Base-by-base conservation (phyloP, 2,329 filamentous ascomycete species). In the Davidsoniella virescens region DNA sequence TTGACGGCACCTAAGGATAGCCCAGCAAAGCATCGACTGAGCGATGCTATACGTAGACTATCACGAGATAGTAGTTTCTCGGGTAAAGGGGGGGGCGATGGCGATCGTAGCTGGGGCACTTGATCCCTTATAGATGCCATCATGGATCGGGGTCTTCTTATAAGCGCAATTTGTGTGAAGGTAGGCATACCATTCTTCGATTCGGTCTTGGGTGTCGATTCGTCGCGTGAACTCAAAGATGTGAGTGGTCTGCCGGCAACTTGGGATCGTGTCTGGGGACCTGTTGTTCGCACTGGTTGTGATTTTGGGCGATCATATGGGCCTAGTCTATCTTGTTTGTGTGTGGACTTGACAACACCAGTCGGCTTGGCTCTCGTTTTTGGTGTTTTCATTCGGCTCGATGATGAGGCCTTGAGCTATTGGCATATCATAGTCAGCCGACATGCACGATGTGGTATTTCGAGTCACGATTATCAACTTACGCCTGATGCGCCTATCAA, bases 241-340 rank as follows among this genome's bases (percentile, higher is more conserved):
- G 47, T 50, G 14, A 44, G 14, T 16, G 51, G 47, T 14, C 51
- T 18, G 10, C 43, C 18, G 4, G 47, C 25, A 12, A 42, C 41
- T 38, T 53, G 51, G 5, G 51, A 53, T 44, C 51, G 23, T 14
- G 51, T 53, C 2, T 47, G 51, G 7, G 51, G 51, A 6, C 51
- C 47, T 10, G 38, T 47, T 37, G 47, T 29, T 12, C 63, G 67
- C 20, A 66, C 64, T 56, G 75, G 65, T 36, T 76, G 67, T 5
- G 73, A 70, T 54, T 75, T 69, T 2, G 74, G 69, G 49, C 75
- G 72, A 61, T 68, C 64, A 53, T 64, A 58, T 4, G 64, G 56
- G 5, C 66, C 63, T 12, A 73, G 67, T 55, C 76, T 71, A 12
- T 68, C 70, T 10, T 78, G 76, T 20, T 42, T 37, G 29, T 47